These are phyloP conservation scores for Didymella sp. DNA, from an alignment of 2,329 filamentous ascomycete species.

Conservation along the genomic window DNA sequence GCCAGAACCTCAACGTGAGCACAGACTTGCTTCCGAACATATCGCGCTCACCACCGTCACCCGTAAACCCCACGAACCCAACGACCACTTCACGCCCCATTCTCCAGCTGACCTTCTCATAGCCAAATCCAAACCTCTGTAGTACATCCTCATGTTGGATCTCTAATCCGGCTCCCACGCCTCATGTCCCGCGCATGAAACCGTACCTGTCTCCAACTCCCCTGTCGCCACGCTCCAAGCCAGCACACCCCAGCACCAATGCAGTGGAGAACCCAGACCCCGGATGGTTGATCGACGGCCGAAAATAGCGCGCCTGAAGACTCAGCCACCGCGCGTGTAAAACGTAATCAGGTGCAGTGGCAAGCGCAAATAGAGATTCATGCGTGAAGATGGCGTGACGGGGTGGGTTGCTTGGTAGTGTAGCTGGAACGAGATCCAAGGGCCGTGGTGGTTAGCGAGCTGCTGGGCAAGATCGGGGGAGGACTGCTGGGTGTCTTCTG, in stretches of 20 bases:
- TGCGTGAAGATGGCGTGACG: background rate
- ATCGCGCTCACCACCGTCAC: background rate
- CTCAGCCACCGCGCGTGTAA: background rate
- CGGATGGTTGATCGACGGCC: background rate
- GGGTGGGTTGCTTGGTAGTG: no score
- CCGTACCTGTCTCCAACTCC: conserved; percentile 5
- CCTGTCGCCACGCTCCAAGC: background rate
- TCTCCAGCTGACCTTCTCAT: background rate
- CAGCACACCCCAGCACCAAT: background rate
- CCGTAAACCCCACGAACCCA: background rate
- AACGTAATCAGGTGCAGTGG: background rate
- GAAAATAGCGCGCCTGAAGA: background rate
- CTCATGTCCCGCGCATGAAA: conserved; percentile 7
- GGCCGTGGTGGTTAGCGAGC: no score
- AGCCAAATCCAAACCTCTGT: no score
- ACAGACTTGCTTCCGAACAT: background rate
- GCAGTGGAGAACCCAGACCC: background rate
- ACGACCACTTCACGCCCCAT: background rate
- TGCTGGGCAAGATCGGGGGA: no score
- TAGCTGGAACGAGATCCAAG: no score
- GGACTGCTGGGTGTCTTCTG: no score
- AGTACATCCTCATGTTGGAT: no score
- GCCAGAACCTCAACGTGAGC: background rate
- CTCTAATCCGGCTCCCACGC: background rate
- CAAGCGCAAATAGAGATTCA: background rate